Evolutionary conservation across 2,329 filamentous ascomycete species (phyloP).

Genomic region (Rhytidhysteron rufulum): DNA sequence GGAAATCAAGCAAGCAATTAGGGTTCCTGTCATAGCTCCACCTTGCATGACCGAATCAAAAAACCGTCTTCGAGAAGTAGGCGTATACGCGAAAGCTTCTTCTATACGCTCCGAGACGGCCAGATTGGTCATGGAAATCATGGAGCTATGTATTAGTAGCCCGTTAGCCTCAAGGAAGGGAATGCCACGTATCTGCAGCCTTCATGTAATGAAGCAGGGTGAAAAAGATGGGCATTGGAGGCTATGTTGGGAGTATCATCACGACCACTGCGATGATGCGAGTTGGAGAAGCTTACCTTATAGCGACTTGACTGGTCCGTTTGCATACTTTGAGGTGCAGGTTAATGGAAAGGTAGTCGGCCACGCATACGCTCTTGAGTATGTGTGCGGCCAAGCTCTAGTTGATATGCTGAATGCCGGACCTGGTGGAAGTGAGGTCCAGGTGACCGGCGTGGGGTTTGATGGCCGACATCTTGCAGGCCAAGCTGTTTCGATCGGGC

Average conservation of each 20-base stretch:
- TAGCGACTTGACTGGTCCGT: conserved; percentile 32
- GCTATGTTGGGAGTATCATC: conserved; percentile 20
- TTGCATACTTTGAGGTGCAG: conserved; percentile 27
- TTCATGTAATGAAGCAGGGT: conserved; percentile 12
- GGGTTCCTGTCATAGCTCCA: not conserved
- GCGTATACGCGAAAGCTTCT: conserved; percentile 12
- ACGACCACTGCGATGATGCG: not conserved
- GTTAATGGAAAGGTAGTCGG: conserved; percentile 18
- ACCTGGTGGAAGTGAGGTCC: conserved; percentile 12
- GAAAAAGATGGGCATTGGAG: conserved; percentile 19
- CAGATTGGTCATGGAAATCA: conserved; percentile 8
- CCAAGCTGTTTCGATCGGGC: too few relatives aligned
- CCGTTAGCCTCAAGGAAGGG: not conserved
- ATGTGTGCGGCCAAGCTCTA: conserved; percentile 12
- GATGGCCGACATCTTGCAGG: conserved; percentile 14
- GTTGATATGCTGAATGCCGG: conserved; percentile 8
- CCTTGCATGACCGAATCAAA: too few relatives aligned
- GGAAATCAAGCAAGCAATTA: conserved; percentile 2
- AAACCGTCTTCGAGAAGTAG: conserved; percentile 21
- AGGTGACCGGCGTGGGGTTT: conserved; percentile 23
- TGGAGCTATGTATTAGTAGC: conserved; percentile 15
- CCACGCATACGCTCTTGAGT: conserved; percentile 28
- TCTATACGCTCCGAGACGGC: conserved; percentile 1
- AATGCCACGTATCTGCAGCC: conserved; percentile 8
- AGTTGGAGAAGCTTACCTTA: conserved; percentile 15